These are phyloP conservation scores for Termitomyces sp. DNA, from an alignment of 768 basidiomycete genomes.

Conservation along the genomic window DNA sequence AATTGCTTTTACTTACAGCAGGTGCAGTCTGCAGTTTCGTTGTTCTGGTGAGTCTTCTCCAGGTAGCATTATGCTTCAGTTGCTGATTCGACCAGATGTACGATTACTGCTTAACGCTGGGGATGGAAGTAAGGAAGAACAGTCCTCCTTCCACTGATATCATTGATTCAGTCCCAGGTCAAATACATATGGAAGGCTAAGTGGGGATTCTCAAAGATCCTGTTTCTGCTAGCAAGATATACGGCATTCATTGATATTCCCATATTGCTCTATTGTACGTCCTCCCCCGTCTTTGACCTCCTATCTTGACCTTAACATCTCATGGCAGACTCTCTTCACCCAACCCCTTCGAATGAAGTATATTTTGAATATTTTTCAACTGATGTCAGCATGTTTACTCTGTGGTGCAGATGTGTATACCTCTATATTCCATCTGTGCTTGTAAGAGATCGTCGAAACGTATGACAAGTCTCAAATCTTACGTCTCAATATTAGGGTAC, in stretches of 20 bases:
- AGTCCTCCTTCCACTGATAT: not conserved
- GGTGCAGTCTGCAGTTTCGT: constrained; percentile 5
- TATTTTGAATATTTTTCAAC: not conserved
- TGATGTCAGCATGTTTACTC: not conserved
- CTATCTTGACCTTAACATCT: not conserved
- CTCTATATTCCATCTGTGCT: not conserved
- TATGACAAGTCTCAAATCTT: not conserved
- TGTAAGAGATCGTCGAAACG: not conserved
- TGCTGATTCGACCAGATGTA: not conserved
- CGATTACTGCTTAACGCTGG: constrained; percentile 6
- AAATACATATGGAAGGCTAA: constrained; percentile 20
- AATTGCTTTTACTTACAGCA: not conserved
- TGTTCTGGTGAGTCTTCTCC: not conserved
- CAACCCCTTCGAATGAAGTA: not conserved
- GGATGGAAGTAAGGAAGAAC: constrained; percentile 1
- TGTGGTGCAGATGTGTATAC: not conserved
- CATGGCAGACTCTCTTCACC: not conserved
- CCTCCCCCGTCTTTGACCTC: not conserved
- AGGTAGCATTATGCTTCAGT: not conserved
- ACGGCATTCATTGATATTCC: constrained; percentile 21
- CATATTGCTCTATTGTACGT: constrained; percentile 16
- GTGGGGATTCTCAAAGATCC: constrained; percentile 21
- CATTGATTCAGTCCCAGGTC: constrained; percentile 9
- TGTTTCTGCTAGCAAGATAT: constrained; percentile 23
- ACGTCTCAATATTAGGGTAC: not conserved